phyloP scores from a whole-genome alignment of 768 basidiomycete species.

The Suillus luteus region DNA sequence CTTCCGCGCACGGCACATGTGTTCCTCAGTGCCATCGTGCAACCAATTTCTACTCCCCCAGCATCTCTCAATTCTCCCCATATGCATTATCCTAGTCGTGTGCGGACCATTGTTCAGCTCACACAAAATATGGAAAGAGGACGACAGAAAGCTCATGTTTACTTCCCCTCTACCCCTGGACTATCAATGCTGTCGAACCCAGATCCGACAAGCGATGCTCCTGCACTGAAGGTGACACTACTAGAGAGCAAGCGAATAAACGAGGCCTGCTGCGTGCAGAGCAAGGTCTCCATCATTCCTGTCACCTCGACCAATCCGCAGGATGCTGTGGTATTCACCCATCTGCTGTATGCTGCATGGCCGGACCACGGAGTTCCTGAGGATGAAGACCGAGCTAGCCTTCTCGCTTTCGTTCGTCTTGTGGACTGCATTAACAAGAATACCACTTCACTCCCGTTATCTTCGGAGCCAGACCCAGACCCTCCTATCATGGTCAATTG shows the following conservation, averaged over 20 bases:
- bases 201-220: slow-evolving; percentile 41
- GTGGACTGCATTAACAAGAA: slow-evolving; percentile 65
- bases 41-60: slow-evolving; percentile 44
- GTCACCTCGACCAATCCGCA: slow-evolving; percentile 28
- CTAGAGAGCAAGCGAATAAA: slow-evolving; percentile 45
- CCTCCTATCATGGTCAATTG: slow-evolving; percentile 85
- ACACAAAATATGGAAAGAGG: slow-evolving; percentile 73
- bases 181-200: slow-evolving; percentile 49
- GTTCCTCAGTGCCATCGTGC: slow-evolving; percentile 71
- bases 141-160: slow-evolving; percentile 71
- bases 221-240: slow-evolving; percentile 61
- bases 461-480: slow-evolving; percentile 47
- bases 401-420: slow-evolving; percentile 64
- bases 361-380: slow-evolving; percentile 85
- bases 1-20: slow-evolving; percentile 67
- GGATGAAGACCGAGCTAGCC: slow-evolving; percentile 54
- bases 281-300: slow-evolving; percentile 57
- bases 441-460: slow-evolving; percentile 27
- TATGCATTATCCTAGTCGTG: slow-evolving; percentile 37
- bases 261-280: slow-evolving; percentile 62
- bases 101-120: slow-evolving; percentile 82
- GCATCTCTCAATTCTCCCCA: slow-evolving; percentile 21
- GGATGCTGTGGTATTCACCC: slow-evolving; percentile 57
- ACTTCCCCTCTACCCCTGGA: slow-evolving; percentile 68
- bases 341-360: slow-evolving; percentile 77